These are phyloP conservation scores for Arxiozyma heterogenica DNA, from an alignment of 1,139 yeast species.

Conservation along the genomic window DNA sequence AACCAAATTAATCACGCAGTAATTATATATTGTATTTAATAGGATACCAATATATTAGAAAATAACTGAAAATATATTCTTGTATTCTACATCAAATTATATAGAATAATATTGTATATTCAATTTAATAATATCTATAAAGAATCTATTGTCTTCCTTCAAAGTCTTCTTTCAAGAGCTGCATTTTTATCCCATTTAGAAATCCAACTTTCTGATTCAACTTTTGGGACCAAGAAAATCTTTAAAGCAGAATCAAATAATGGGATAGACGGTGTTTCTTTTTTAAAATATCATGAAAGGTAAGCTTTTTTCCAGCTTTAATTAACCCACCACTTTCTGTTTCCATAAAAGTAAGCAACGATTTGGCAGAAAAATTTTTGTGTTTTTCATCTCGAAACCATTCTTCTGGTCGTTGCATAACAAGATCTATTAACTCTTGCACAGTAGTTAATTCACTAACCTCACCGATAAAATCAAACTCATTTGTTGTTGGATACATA, in stretches of 20 bases:
- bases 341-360: conserved; percentile 70
- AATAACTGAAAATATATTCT: background rate
- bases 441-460: conserved; percentile 64
- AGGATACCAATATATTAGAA: too few relatives aligned
- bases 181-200: conserved; percentile 56
- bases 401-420: conserved; percentile 54
- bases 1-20: too few relatives aligned
- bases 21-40: too few relatives aligned
- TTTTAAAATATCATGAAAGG: conserved; percentile 56
- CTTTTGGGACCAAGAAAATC: conserved; percentile 72
- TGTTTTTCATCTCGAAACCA: conserved; percentile 66
- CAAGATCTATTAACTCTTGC: conserved; percentile 45
- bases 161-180: conserved; percentile 45
- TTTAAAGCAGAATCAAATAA: conserved; percentile 68
- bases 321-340: conserved; percentile 77
- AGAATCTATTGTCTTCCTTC: background rate
- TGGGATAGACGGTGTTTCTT: conserved; percentile 62
- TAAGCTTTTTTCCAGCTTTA: conserved; percentile 71
- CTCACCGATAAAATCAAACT: conserved; percentile 72
- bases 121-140: background rate
- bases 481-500: conserved; percentile 75
- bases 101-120: background rate
- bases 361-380: conserved; percentile 47
- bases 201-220: conserved; percentile 57
- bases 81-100: background rate